These are phyloP conservation scores for Scenedesmus sp. DNA, from an alignment of 163 green algal genomes.

Conservation along the genomic window DNA sequence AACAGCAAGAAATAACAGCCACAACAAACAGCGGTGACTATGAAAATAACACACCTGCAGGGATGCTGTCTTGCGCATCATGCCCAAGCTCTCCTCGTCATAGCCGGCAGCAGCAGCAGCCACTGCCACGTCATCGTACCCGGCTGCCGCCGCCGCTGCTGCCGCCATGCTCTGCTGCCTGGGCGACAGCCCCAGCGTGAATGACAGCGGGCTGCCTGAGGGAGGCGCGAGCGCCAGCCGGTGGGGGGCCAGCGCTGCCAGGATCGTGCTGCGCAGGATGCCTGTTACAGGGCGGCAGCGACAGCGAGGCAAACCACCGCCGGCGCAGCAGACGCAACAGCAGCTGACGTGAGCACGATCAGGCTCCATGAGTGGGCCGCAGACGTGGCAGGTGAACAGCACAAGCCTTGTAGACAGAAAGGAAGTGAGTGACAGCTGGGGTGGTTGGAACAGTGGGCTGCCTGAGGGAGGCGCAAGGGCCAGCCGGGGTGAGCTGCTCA, in stretches of 20 bases:
- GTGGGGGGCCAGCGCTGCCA: constrained; percentile 84
- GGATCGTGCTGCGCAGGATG: constrained; percentile 82
- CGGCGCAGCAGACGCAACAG: too few relatives aligned
- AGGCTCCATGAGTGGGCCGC: too few relatives aligned
- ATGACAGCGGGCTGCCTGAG: background rate
- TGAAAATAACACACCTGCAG: constrained; percentile 41
- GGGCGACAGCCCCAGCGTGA: background rate
- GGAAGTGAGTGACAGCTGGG: background rate
- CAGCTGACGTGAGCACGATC: background rate
- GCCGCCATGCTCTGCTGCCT: constrained; percentile 8
- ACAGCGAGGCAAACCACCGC: too few relatives aligned
- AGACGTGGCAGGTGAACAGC: background rate
- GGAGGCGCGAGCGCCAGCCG: constrained; percentile 58
- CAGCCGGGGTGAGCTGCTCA: constrained; percentile 77
- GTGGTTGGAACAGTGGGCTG: background rate
- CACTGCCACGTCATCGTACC: background rate
- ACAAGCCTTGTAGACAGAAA: too few relatives aligned
- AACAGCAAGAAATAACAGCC: background rate
- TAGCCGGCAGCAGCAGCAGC: constrained; percentile 1
- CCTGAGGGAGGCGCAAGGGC: background rate
- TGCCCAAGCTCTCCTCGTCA: constrained; percentile 13
- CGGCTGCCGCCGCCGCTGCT: constrained; percentile 17
- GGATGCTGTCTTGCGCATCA: constrained; percentile 32
- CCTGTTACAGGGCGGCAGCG: background rate
- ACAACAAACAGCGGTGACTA: too few relatives aligned